phyloP scores from a whole-genome alignment of 305 asterid species.

The Caryopteris hybrid region DNA sequence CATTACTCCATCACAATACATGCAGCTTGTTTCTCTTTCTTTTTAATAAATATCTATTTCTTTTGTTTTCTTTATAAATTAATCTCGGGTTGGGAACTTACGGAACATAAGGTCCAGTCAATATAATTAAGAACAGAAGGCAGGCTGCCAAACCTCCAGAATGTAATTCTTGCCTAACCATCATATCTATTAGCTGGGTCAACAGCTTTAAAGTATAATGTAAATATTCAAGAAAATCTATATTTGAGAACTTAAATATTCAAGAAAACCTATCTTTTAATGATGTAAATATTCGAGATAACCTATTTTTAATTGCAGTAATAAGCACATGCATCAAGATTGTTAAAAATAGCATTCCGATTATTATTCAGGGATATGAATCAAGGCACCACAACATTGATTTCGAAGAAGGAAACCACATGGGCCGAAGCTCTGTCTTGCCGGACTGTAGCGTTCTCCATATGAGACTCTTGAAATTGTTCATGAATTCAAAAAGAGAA shows the following conservation, averaged over 20 bases:
- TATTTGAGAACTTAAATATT: no score
- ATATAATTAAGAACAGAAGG: not conserved
- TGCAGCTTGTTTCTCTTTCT: not conserved
- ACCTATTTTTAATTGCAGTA: not conserved
- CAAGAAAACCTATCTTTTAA: no score
- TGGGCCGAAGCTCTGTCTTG: not conserved
- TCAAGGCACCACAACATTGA: not conserved
- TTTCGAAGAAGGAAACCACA: not conserved
- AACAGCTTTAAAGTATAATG: not conserved
- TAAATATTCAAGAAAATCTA: no score
- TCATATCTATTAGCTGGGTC: not conserved
- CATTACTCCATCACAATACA: not conserved
- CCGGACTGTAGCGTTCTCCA: not conserved
- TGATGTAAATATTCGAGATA: not conserved
- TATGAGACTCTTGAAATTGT: not conserved
- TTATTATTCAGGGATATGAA: not conserved
- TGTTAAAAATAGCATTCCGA: not conserved
- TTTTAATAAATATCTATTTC: not conserved
- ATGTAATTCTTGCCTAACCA: not conserved
- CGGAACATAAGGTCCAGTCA: not conserved
- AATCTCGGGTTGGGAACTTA: not conserved
- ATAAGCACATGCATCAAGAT: not conserved
- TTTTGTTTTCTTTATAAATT: not conserved
- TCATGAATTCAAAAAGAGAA: not conserved
- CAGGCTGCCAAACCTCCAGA: not conserved